Evolutionary conservation across 2,329 filamentous ascomycete species (phyloP).

Genomic region (Xylaria sp.): DNA sequence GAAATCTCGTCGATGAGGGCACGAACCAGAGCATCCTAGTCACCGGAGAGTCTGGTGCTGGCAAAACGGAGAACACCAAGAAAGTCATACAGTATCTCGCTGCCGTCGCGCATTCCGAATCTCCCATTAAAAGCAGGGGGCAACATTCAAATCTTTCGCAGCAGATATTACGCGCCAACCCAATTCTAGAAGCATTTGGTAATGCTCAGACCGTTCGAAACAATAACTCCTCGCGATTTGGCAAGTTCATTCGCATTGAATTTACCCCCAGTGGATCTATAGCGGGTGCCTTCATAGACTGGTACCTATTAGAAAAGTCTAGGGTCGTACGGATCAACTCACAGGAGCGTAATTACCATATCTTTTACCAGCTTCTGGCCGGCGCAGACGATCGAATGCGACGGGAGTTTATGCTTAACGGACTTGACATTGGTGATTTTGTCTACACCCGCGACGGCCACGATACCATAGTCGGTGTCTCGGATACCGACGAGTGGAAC

Average conservation of each 20-base stretch:
- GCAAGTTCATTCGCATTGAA: slow-evolving; percentile 98
- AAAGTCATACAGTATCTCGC: slow-evolving; percentile 99
- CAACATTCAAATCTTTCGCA: slow-evolving; percentile 88
- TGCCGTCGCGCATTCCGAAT: slow-evolving; percentile 88
- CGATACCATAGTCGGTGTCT: slow-evolving; percentile 89
- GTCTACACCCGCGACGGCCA: slow-evolving; percentile 92
- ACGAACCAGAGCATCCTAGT: slow-evolving; percentile 98
- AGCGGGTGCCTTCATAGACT: slow-evolving; percentile 95
- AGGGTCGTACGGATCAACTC: slow-evolving; percentile 88
- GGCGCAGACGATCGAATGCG: slow-evolving; percentile 81
- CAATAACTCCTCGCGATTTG: slow-evolving; percentile 97
- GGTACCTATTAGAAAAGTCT: slow-evolving; percentile 99
- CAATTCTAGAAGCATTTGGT: slow-evolving; percentile 96
- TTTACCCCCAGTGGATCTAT: slow-evolving; percentile 91
- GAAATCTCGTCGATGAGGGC: slow-evolving; percentile 93
- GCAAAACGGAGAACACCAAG: slow-evolving; percentile 99
- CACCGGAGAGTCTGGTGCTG: slow-evolving; percentile 96
- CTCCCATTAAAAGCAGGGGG: slow-evolving; percentile 69
- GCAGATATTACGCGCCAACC: slow-evolving; percentile 95
- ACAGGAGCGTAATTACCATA: slow-evolving; percentile 94
- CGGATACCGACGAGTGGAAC: slow-evolving; percentile 91
- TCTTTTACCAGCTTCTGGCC: slow-evolving; percentile 95
- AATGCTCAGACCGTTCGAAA: slow-evolving; percentile 98
- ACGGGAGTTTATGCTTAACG: slow-evolving; percentile 79
- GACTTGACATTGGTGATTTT: slow-evolving; percentile 84